Conservation (phyloP, 106 monocot genomes). For the Dactylorhiza incarnata region DNA sequence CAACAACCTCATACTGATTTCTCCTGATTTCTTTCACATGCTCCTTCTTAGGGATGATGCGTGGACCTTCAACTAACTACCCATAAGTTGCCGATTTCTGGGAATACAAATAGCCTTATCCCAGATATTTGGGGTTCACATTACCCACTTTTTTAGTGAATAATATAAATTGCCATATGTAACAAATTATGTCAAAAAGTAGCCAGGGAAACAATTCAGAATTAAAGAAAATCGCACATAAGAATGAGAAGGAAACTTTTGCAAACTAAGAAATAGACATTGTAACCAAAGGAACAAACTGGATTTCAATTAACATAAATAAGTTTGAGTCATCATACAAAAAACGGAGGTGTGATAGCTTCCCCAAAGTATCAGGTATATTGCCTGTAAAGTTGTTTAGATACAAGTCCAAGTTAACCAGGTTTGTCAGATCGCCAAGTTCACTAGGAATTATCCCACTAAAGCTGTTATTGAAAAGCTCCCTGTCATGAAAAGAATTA, state of each 20-base stretch:
- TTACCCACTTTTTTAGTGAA: too few relatives aligned
- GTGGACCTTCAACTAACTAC: too few relatives aligned
- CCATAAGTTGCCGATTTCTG: too few relatives aligned
- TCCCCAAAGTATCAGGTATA: slow-evolving; percentile 53
- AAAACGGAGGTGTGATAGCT: slow-evolving; percentile 41
- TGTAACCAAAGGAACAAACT: not conserved
- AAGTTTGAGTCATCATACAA: slow-evolving; percentile 26
- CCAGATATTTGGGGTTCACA: too few relatives aligned
- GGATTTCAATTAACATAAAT: not conserved
- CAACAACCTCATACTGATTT: too few relatives aligned
- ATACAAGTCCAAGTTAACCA: slow-evolving; percentile 63
- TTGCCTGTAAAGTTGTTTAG: slow-evolving; percentile 42
- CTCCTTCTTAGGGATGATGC: too few relatives aligned
- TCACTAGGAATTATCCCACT: slow-evolving; percentile 47
- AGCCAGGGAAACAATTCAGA: not conserved
- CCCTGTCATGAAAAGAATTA: slow-evolving; percentile 22
- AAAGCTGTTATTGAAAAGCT: slow-evolving; percentile 59
- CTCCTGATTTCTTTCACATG: too few relatives aligned
- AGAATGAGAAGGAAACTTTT: not conserved
- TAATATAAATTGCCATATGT: not conserved
- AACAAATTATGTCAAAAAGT: not conserved
- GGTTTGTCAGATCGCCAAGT: slow-evolving; percentile 42
- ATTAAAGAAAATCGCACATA: not conserved
- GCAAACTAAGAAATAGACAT: not conserved
- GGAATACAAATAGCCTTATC: too few relatives aligned